Evolutionary conservation across 805 yeast genomes (phyloP).

Genomic region (Pichia gijzeniarum): DNA sequence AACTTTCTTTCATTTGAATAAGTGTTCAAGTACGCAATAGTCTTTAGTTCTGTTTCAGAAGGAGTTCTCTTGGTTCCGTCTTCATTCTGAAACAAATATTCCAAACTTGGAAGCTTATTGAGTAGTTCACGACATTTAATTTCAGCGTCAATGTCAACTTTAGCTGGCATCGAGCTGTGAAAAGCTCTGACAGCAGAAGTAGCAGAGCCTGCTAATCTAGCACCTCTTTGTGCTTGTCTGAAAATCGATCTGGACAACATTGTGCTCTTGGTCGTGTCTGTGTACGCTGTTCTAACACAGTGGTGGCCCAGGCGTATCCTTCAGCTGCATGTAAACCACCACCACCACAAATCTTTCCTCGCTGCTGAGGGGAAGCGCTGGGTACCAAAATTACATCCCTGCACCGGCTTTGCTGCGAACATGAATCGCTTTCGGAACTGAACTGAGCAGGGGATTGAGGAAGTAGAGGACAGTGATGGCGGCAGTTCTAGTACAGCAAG

Average conservation of each 20-base stretch:
- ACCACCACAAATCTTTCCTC: too few species aligned
- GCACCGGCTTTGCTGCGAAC: too few species aligned
- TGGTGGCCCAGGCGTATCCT: too few species aligned
- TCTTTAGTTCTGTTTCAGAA: conserved; percentile 61
- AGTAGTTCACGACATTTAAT: conserved; percentile 56
- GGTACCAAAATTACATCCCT: too few species aligned
- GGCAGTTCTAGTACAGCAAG: conserved; percentile 1
- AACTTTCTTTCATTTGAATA: conserved; percentile 53
- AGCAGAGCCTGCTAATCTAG: background rate
- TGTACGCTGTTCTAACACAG: too few species aligned
- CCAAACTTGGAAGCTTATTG: conserved; percentile 56
- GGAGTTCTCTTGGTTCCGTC: conserved; percentile 74
- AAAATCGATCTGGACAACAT: conserved; percentile 12
- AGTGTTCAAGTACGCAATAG: conserved; percentile 63
- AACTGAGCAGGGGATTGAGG: too few species aligned
- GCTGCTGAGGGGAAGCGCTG: too few species aligned
- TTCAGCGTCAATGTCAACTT: conserved; percentile 32
- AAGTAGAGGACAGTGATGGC: too few species aligned
- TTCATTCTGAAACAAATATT: conserved; percentile 62
- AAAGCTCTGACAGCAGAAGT: conserved; percentile 8
- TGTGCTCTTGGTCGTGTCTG: background rate
- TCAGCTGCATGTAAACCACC: too few species aligned
- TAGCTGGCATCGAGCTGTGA: conserved; percentile 8
- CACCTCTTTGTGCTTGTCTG: conserved; percentile 3
- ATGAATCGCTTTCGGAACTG: too few species aligned